These are phyloP conservation scores for Aureobasidium sp. DNA, from an alignment of 2,329 filamentous ascomycete species.

Conservation along the genomic window DNA sequence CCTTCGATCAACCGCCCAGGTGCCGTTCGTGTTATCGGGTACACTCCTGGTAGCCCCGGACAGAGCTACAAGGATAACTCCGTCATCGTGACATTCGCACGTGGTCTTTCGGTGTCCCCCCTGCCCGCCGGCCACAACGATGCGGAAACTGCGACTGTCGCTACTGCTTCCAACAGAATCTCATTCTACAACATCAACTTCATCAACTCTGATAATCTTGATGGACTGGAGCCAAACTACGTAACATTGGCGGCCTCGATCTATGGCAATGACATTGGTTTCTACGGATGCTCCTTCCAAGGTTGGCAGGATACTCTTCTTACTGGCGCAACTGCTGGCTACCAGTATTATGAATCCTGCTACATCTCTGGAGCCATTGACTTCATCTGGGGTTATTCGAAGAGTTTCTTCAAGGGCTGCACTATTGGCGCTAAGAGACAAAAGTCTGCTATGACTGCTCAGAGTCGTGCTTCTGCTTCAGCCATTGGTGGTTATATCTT, in stretches of 20 bases:
- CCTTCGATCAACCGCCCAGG: constrained; percentile 33
- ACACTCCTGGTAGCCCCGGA: constrained; percentile 27
- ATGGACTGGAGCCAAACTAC: constrained; percentile 24
- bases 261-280: constrained; percentile 27
- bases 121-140: constrained; percentile 35
- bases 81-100: constrained; percentile 28
- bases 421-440: constrained; percentile 30
- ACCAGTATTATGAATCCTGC: constrained; percentile 34
- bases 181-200: constrained; percentile 29
- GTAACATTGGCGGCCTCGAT: constrained; percentile 28
- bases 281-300: constrained; percentile 25
- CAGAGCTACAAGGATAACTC: constrained; percentile 30
- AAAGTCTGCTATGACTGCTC: constrained; percentile 30
- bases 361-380: constrained; percentile 36
- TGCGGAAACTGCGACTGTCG: constrained; percentile 36
- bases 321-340: constrained; percentile 24
- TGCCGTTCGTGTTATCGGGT: constrained; percentile 31
- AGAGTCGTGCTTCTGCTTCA: constrained; percentile 30
- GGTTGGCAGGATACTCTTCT: constrained; percentile 27
- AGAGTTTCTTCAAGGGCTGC: constrained; percentile 36
- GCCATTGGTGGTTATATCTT: constrained; percentile 32
- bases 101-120: constrained; percentile 29
- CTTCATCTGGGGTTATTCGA: constrained; percentile 38
- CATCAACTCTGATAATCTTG: constrained; percentile 26
- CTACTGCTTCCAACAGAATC: constrained; percentile 34